Evolutionary conservation across 108 stramenopile genomes (phyloP).

Genomic region (Fistulifera pelliculosa): DNA sequence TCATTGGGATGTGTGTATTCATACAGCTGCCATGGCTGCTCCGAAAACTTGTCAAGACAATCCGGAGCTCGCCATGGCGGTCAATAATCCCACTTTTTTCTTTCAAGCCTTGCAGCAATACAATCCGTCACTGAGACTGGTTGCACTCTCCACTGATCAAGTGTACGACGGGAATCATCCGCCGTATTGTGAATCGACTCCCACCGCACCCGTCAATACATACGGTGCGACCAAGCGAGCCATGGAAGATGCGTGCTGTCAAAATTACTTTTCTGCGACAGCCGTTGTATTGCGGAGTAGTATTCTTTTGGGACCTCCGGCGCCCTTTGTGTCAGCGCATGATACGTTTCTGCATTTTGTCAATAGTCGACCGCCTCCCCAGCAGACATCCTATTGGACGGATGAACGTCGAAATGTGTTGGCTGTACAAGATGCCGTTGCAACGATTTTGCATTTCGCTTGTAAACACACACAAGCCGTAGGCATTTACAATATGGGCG

Average conservation of each 20-base stretch:
- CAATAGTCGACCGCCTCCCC: conserved; percentile 12
- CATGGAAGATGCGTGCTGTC: conserved; percentile 40
- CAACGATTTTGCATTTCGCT: conserved; percentile 29
- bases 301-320: conserved; percentile 57
- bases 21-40: conserved; percentile 61
- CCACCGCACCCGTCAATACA: conserved; percentile 46
- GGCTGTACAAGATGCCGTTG: conserved; percentile 32
- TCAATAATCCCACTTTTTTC: conserved; percentile 50
- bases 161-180: conserved; percentile 55
- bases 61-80: conserved; percentile 25
- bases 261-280: not conserved
- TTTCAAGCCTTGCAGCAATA: conserved; percentile 14
- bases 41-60: conserved; percentile 44
- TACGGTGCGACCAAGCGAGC: conserved; percentile 58
- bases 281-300: conserved; percentile 47
- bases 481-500: conserved; percentile 62
- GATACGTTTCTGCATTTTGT: conserved; percentile 71
- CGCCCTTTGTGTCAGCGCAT: conserved; percentile 37
- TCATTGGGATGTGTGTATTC: conserved; percentile 43
- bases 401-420: conserved; percentile 62
- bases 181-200: conserved; percentile 31
- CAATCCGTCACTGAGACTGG: conserved; percentile 12
- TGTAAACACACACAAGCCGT: not conserved
- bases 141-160: conserved; percentile 80
- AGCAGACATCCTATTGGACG: conserved; percentile 36